These are phyloP conservation scores for Datisca glomerata DNA, from an alignment of 306 rosid species.

Conservation along the genomic window DNA sequence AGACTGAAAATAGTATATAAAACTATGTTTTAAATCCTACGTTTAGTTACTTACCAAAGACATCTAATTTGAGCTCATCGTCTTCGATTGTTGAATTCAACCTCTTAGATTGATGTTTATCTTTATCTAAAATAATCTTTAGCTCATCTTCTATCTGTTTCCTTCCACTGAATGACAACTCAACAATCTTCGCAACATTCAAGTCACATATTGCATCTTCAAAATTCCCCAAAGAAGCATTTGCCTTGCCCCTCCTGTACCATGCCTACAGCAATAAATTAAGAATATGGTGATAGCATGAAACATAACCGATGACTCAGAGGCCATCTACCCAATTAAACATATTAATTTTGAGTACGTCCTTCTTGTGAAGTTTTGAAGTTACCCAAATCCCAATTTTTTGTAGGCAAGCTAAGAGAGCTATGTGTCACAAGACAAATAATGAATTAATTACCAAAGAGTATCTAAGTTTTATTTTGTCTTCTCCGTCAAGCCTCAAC, in stretches of 20 bases:
- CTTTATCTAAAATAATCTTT: slow-evolving; percentile 31
- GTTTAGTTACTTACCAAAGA: too few species aligned
- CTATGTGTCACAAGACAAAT: too few species aligned
- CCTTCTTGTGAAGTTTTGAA: too few species aligned
- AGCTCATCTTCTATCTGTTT: slow-evolving; percentile 58
- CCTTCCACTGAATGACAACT: slow-evolving; percentile 47
- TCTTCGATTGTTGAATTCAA: slow-evolving; percentile 18
- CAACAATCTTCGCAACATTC: slow-evolving; percentile 46
- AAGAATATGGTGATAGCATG: slow-evolving; percentile 8
- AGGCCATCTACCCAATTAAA: too few species aligned
- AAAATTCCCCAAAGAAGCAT: slow-evolving; percentile 46
- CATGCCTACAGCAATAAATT: slow-evolving; percentile 46
- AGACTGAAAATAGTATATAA: too few species aligned
- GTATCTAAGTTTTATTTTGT: too few species aligned
- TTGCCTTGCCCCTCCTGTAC: slow-evolving; percentile 73
- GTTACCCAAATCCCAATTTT: too few species aligned
- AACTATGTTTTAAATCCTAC: too few species aligned
- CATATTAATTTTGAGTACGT: too few species aligned
- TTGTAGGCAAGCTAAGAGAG: too few species aligned
- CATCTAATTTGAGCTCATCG: slow-evolving; percentile 20
- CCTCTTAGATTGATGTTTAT: slow-evolving; percentile 22
- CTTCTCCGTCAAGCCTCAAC: too few species aligned
- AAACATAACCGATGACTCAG: slow-evolving; percentile 6
- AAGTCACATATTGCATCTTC: slow-evolving; percentile 57
- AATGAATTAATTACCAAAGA: too few species aligned